phyloP scores from a whole-genome alignment of 495 filamentous ascomycete species.

The Extremus antarcticus region DNA sequence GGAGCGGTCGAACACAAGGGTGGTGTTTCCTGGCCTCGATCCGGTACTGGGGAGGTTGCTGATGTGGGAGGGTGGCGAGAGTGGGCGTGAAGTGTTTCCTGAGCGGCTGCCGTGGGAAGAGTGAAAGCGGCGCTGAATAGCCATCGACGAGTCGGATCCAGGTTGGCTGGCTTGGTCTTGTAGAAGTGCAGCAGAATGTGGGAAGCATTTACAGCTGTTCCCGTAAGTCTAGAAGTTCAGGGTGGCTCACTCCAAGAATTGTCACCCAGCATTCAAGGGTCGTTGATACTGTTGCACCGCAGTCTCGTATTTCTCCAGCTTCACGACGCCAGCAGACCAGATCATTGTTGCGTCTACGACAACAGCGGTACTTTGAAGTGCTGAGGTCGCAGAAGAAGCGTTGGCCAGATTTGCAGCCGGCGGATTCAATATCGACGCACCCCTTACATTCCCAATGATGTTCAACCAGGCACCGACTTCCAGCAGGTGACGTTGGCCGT shows the following conservation, averaged over 20 bases:
- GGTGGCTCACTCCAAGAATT: no score
- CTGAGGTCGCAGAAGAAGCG: neutral
- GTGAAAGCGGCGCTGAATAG: no score
- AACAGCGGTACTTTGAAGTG: neutral
- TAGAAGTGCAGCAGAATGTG: no score
- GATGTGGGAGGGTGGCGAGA: constrained; percentile 16
- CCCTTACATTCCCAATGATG: constrained; percentile 70
- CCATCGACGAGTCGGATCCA: no score
- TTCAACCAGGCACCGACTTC: constrained; percentile 82
- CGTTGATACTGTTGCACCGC: constrained; percentile 10
- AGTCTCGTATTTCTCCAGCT: constrained; percentile 14
- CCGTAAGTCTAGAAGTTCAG: no score
- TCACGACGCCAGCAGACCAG: constrained; percentile 24
- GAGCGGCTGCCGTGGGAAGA: constrained; percentile 16
- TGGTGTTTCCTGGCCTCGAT: neutral
- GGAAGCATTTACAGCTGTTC: no score
- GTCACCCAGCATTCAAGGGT: neutral
- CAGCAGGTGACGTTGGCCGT: constrained; percentile 51
- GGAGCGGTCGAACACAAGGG: neutral
- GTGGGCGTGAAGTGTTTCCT: constrained; percentile 12
- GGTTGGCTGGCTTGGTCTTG: no score
- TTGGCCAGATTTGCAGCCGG: neutral
- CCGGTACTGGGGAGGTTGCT: constrained; percentile 8
- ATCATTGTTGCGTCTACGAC: constrained; percentile 21
- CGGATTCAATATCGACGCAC: neutral